Conservation (phyloP, 2,329 filamentous ascomycete species). For the Xylariaceae sp. region DNA sequence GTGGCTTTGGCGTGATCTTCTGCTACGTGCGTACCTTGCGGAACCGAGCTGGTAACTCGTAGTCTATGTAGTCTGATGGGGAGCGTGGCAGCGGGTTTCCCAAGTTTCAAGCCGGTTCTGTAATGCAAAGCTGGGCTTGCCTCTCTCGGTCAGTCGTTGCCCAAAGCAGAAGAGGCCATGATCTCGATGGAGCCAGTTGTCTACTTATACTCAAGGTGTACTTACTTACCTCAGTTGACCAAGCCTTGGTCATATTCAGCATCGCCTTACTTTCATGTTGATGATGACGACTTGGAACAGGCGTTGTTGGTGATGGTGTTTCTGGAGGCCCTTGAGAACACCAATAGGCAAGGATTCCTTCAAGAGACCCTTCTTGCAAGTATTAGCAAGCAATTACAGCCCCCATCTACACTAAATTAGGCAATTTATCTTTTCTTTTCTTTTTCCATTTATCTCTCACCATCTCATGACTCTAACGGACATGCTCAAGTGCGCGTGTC, state of each 20-base stretch:
- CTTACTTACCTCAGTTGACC: neutral
- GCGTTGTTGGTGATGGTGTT: too few relatives aligned
- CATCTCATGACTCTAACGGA: neutral
- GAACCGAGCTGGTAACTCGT: constrained; percentile 22
- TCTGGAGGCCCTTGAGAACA: neutral
- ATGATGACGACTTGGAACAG: too few relatives aligned
- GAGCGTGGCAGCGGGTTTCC: constrained; percentile 18
- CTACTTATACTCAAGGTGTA: neutral
- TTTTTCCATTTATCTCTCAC: neutral
- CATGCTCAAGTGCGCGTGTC: neutral
- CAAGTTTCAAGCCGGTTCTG: constrained; percentile 7
- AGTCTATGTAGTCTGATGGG: constrained; percentile 4
- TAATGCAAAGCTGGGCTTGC: constrained; percentile 22
- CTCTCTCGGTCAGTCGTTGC: constrained; percentile 27
- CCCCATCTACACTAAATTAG: too few relatives aligned
- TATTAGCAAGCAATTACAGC: too few relatives aligned
- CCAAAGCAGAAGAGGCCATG: constrained; percentile 20
- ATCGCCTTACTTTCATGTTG: too few relatives aligned
- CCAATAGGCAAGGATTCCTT: neutral
- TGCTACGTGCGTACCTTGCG: constrained; percentile 32
- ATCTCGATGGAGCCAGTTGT: neutral
- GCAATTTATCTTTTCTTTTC: neutral
- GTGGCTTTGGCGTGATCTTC: constrained; percentile 28
- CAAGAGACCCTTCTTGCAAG: too few relatives aligned
- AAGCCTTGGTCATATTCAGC: neutral